Base-by-base conservation (phyloP, 2,329 filamentous ascomycete genomes). In the Fusarium paranaense region DNA sequence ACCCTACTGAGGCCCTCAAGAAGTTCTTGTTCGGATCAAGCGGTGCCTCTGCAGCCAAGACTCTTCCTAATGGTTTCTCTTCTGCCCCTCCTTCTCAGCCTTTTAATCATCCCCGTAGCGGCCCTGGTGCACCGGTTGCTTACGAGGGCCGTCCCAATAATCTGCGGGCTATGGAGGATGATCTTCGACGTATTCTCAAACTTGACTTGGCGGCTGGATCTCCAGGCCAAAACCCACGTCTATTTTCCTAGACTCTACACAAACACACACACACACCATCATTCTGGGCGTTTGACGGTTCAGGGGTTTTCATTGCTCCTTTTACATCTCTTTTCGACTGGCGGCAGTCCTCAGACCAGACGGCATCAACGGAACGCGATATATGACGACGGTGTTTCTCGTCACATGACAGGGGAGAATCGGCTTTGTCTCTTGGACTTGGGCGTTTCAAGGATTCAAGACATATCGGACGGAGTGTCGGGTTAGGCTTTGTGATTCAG, bases 101-200 rank as follows among this genome's bases (percentile, higher is more conserved):
- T 32, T 71, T 67, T 57, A 59, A 62, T 33, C 64, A 70, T 52
- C 42, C 45, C 42, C 66, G 70, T 30, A 56, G 38, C 38, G 62
- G 35, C 30, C 58, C 59, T 50, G 42, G 42, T 42, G 69, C 50
- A 64, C 40, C 62, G 4, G 45, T 58, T 63, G 45, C 72, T 50
- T 70, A 67, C 20, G 63, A 68, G 20, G 37, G 47, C 62, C 65
- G 67, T 61, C 61, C 62, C 63, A 67, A 73, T 69, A 70, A 86
- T 63, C 78, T 89, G 40, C 78, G 85, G 52, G 83, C 84, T 13
- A 87, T 90, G 84, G 88, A 90, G 75, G 86, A 89, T 60, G 85
- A 85, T 71, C 85, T 90, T 65, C 85, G 88, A 57, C 85, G 87
- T 67, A 85, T 90, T 63, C 82, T 90, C 69, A 90, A 89, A 67